These are phyloP conservation scores for Kodamaea sagamina DNA, from an alignment of 805 yeast species.

Conservation along the genomic window DNA sequence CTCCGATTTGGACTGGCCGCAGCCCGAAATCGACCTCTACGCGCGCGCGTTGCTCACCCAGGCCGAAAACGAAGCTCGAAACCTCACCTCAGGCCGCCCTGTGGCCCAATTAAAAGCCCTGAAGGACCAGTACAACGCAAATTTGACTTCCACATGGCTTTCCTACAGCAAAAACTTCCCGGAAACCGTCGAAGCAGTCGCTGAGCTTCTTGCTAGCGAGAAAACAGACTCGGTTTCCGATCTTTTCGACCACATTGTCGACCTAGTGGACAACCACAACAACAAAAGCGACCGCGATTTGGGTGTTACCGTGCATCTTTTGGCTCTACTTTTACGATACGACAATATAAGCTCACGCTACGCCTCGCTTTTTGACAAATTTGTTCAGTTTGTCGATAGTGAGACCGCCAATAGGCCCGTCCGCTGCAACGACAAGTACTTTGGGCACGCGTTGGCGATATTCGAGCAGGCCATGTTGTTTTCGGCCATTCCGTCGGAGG, in stretches of 20 bases:
- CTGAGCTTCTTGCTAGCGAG: slow-evolving; percentile 20
- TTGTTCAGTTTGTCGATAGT: slow-evolving; percentile 37
- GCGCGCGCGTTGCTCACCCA: background rate
- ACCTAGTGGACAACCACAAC: slow-evolving; percentile 13
- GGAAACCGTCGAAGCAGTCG: slow-evolving; percentile 20
- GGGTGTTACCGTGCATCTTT: slow-evolving; percentile 1
- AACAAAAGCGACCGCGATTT: slow-evolving; percentile 11
- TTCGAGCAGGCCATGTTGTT: slow-evolving; percentile 57
- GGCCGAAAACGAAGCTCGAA: background rate
- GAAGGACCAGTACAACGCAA: background rate
- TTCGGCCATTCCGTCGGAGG: slow-evolving; percentile 47
- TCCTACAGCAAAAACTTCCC: slow-evolving; percentile 19
- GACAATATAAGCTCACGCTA: background rate
- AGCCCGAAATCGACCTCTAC: background rate
- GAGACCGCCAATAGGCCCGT: slow-evolving; percentile 26
- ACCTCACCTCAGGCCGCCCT: background rate
- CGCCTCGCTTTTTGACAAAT: slow-evolving; percentile 26
- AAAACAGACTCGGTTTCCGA: slow-evolving; percentile 2
- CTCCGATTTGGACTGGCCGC: background rate
- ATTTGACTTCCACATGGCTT: slow-evolving; percentile 6
- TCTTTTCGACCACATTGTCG: slow-evolving; percentile 17
- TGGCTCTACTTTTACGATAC: background rate
- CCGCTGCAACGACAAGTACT: slow-evolving; percentile 52
- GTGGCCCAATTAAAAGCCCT: background rate
- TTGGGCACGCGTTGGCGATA: slow-evolving; percentile 55